These are phyloP conservation scores for Spathaspora sp. DNA, from an alignment of 805 yeast species.

Conservation along the genomic window DNA sequence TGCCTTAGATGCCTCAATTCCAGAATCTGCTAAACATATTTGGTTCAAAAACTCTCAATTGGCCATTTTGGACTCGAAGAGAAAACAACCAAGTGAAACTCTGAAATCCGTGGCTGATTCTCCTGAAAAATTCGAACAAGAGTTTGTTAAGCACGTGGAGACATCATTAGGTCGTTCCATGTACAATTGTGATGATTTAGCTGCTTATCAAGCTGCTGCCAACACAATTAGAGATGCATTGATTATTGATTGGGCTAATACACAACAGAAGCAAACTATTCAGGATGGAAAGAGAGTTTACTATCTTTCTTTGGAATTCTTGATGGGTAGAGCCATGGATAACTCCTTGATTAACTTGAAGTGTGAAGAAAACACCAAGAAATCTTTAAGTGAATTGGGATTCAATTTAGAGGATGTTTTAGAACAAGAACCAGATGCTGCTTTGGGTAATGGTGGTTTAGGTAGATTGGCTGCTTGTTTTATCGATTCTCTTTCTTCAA, in stretches of 20 bases:
- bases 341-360: conserved; percentile 84
- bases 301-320: conserved; percentile 80
- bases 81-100: conserved; percentile 32
- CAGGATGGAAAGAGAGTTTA: conserved; percentile 83
- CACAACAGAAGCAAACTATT: conserved; percentile 85
- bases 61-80: conserved; percentile 16
- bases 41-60: conserved; percentile 71
- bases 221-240: conserved; percentile 73
- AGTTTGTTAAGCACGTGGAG: conserved; percentile 83
- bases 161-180: conserved; percentile 86
- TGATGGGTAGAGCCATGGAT: conserved; percentile 94
- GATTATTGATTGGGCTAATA: conserved; percentile 85
- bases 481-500: conserved; percentile 81
- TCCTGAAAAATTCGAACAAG: conserved; percentile 57
- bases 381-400: conserved; percentile 62
- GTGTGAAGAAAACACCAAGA: conserved; percentile 53
- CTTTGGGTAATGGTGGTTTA: conserved; percentile 91
- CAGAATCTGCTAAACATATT: conserved; percentile 66
- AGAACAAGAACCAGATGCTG: conserved; percentile 89
- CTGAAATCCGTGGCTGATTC: conserved; percentile 12
- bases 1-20: conserved; percentile 77
- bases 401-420: conserved; percentile 83
- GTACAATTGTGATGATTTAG: conserved; percentile 88
- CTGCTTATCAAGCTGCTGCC: conserved; percentile 90
- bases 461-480: conserved; percentile 95